Base-by-base conservation (phyloP, 1,284 basidiomycete species). In the Coniferiporia sulphurascens region DNA sequence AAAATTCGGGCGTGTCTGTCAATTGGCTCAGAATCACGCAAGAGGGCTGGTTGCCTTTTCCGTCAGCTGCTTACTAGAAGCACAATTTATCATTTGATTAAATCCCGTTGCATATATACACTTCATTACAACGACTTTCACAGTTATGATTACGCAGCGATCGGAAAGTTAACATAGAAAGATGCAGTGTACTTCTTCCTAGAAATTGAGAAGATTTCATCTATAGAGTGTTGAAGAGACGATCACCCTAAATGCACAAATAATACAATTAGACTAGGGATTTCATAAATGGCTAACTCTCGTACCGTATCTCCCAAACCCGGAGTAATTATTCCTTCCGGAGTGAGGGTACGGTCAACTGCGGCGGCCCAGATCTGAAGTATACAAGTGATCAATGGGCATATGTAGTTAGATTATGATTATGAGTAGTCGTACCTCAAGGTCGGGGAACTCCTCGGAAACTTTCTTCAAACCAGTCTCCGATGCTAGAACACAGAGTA, bases 251-350 rank as follows among this genome's bases (percentile, higher is more conserved):
- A 64, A 57, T 62, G 50, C 64, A 48, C 61, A 54, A 32, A 43
- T 41, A 45, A 55, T 32, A 54, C 19, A 35, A 17, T 15, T 17
- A 48, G 32, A n/a, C 21, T 9, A 38, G 3, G 5, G 12, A 9
- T 34, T 4, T 19, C 35, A 8, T 3, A 54, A 54, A 44, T 17
- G n/a, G 15, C 12, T 10, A 19, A 59, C 32, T 21, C n/a, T 75
- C 86, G 71, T 67, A 91, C 91, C 44, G 91, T 85, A 70, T 95
- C 93, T 3, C 93, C 94, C 48, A 95, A 77, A n/a, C 93, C 94
- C 8, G 94, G 93, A 15, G 77, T 81, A 62, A 96, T 89, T 62
- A 93, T 77, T 7, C 93, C 94, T 45, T 89, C 79, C 0, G 65
- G 59, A 1, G 91, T 94, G 64, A 96, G 72, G 2, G 78, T 70